Percentiles rank a stretch among this genome's conserved stretches.
These are phyloP conservation scores for Spinellus fusiger DNA, from an alignment of 192 early-diverging fungal species.

Conservation along the genomic window DNA sequence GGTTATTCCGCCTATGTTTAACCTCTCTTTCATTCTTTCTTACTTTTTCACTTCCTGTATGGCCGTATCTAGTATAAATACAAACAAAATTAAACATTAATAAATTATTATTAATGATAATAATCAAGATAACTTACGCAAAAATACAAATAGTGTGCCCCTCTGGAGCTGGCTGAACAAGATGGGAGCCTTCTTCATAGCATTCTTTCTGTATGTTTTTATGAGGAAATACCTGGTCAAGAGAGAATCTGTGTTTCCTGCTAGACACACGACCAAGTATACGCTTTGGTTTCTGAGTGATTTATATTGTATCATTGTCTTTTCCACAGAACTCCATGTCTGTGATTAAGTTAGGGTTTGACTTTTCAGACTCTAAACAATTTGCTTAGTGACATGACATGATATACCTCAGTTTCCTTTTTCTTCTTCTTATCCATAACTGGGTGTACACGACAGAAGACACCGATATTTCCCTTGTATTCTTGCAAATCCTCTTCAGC, in stretches of 20 bases:
- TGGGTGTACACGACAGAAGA: slow-evolving; percentile 93
- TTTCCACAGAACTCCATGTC: slow-evolving; percentile 48
- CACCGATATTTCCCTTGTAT: slow-evolving; percentile 94
- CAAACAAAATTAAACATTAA: neutral
- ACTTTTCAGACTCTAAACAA: neutral
- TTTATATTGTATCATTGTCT: slow-evolving; percentile 69
- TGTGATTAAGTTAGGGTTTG: neutral
- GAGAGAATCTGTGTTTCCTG: slow-evolving; percentile 71
- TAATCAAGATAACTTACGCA: slow-evolving; percentile 68
- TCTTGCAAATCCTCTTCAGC: slow-evolving; percentile 85
- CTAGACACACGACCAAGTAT: slow-evolving; percentile 23
- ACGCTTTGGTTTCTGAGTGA: slow-evolving; percentile 46
- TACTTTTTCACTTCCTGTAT: slow-evolving; percentile 88
- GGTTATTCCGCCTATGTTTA: no score
- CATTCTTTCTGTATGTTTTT: slow-evolving; percentile 64
- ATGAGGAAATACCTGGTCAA: slow-evolving; percentile 81
- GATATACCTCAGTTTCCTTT: no score
- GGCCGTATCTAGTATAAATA: slow-evolving; percentile 53
- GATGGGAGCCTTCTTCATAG: slow-evolving; percentile 92
- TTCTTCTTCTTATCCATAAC: slow-evolving; percentile 33
- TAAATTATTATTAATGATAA: no score
- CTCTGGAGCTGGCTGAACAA: slow-evolving; percentile 92
- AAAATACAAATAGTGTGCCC: slow-evolving; percentile 98
- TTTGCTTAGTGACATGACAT: neutral
- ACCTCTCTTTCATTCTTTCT: no score